A percentile compares a stretch with the other conserved stretches of the same genome.
These are phyloP conservation scores for Fusarium setosum DNA, from an alignment of 2,329 filamentous ascomycete species.

Conservation along the genomic window DNA sequence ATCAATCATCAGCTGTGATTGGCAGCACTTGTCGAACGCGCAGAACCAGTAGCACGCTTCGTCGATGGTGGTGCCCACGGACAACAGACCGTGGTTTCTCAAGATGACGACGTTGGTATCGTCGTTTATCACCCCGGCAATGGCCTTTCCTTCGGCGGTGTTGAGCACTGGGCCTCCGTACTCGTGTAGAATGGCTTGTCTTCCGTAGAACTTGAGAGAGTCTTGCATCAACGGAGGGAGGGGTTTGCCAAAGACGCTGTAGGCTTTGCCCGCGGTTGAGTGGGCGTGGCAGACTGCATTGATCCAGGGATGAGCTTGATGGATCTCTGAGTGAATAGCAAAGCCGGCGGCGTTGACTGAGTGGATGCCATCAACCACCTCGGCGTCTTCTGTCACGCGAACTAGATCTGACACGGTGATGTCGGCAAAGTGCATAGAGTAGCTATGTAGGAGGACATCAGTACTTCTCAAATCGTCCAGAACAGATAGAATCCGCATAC, in stretches of 20 bases:
- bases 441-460: too few relatives aligned
- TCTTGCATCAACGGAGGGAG: background rate
- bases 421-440: constrained; percentile 8
- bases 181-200: background rate
- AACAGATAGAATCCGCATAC: too few relatives aligned
- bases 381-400: constrained; percentile 12
- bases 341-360: constrained; percentile 6
- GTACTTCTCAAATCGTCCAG: too few relatives aligned
- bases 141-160: background rate
- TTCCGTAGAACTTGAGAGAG: background rate
- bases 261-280: background rate
- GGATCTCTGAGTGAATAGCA: constrained; percentile 1
- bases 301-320: constrained; percentile 2
- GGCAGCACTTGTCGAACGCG: background rate
- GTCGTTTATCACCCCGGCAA: background rate
- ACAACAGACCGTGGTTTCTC: background rate
- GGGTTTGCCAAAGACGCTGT: background rate
- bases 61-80: background rate
- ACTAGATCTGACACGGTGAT: constrained; percentile 10
- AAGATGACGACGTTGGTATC: background rate
- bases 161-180: background rate
- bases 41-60: background rate
- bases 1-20: background rate
- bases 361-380: background rate
- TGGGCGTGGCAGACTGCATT: constrained; percentile 1